Percentiles rank a stretch among this genome's conserved stretches.
phyloP scores from a whole-genome alignment of 2,329 filamentous ascomycete genomes.

The Eutypella sp. region DNA sequence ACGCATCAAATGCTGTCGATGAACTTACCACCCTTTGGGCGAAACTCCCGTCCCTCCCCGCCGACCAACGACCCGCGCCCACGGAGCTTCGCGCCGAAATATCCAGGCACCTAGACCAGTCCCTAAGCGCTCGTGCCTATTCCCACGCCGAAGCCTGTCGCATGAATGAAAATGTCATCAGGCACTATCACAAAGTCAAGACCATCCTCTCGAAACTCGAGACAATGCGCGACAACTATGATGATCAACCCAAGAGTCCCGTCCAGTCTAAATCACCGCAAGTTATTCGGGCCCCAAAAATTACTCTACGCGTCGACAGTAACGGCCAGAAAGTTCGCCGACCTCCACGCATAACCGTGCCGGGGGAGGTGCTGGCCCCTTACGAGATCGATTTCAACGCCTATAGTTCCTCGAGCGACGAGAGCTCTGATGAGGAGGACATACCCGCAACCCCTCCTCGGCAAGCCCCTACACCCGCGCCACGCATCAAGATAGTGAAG shows the following conservation, averaged over 20 bases:
- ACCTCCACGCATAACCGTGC: slow-evolving; percentile 57
- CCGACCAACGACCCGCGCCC: slow-evolving; percentile 43
- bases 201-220: slow-evolving; percentile 54
- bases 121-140: slow-evolving; percentile 51
- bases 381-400: slow-evolving; percentile 61
- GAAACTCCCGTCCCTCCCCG: slow-evolving; percentile 44
- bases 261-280: slow-evolving; percentile 51
- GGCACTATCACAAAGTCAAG: slow-evolving; percentile 57
- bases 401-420: slow-evolving; percentile 49
- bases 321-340: slow-evolving; percentile 42
- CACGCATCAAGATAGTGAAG: slow-evolving; percentile 49
- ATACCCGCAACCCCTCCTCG: slow-evolving; percentile 35
- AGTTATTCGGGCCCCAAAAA: slow-evolving; percentile 42
- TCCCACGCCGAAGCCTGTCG: slow-evolving; percentile 58
- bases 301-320: slow-evolving; percentile 38
- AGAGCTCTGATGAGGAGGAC: slow-evolving; percentile 48
- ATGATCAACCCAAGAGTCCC: slow-evolving; percentile 47
- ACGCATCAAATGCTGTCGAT: slow-evolving; percentile 51
- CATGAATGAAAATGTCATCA: slow-evolving; percentile 58
- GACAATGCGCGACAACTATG: slow-evolving; percentile 55
- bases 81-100: slow-evolving; percentile 54
- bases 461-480: slow-evolving; percentile 30
- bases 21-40: slow-evolving; percentile 54
- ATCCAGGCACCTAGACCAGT: slow-evolving; percentile 51
- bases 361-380: slow-evolving; percentile 60